Evolutionary conservation across 1,284 basidiomycete genomes (phyloP).

Genomic region (Austroboletus olivaceoglutinosus): DNA sequence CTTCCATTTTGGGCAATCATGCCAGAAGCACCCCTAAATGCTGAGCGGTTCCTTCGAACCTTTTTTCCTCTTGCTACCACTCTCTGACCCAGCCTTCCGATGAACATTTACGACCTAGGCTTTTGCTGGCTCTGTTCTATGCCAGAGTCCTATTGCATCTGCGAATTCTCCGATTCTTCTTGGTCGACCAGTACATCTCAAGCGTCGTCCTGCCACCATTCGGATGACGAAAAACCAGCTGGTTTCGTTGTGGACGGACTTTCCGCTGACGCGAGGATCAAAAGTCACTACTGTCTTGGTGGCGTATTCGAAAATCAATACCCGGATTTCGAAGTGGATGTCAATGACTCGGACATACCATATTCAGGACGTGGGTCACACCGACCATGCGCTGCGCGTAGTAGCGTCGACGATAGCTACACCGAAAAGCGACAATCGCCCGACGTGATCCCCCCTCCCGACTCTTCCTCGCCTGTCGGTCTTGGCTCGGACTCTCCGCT

Average conservation of each 20-base stretch:
- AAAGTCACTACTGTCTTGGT: background rate
- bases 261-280: background rate
- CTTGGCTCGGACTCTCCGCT: background rate
- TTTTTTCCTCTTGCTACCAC: background rate
- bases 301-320: background rate
- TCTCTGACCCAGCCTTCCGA: background rate
- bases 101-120: slow-evolving; percentile 5
- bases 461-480: slow-evolving; percentile 23
- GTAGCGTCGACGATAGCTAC: background rate
- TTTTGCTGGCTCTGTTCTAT: slow-evolving; percentile 12
- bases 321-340: background rate
- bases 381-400: background rate
- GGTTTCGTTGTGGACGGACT: background rate
- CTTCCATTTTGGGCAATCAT: slow-evolving; percentile 6
- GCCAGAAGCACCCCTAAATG: background rate
- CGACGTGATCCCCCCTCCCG: slow-evolving; percentile 14
- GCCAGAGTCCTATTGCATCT: slow-evolving; percentile 2
- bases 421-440: slow-evolving; percentile 10
- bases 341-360: background rate
- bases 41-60: background rate
- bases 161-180: slow-evolving; percentile 2
- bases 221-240: background rate
- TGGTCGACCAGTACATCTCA: slow-evolving; percentile 13
- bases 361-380: slow-evolving; percentile 1
- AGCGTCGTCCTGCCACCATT: background rate